These are phyloP conservation scores for Cladorrhinum samala DNA, from an alignment of 495 filamentous ascomycete species.

Conservation along the genomic window DNA sequence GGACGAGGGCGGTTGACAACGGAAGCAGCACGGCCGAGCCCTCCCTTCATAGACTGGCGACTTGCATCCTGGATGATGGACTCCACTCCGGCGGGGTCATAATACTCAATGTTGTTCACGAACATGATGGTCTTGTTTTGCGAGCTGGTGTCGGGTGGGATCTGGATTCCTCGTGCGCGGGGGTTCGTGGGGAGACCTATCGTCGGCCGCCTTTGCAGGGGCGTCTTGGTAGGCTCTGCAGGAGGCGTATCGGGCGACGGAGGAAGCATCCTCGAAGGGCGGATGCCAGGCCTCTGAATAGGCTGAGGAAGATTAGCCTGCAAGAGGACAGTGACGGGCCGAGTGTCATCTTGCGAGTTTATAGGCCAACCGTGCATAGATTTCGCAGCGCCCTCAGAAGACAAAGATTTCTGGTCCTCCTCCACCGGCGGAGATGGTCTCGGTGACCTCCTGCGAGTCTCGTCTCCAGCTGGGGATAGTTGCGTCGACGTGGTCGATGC, in stretches of 20 bases:
- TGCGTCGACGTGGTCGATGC: conserved; percentile 33
- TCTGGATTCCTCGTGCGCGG: conserved; percentile 34
- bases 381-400: conserved; percentile 4
- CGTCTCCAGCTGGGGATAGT: conserved; percentile 39
- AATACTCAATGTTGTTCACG: conserved; percentile 46
- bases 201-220: conserved; percentile 41
- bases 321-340: not conserved
- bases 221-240: conserved; percentile 31
- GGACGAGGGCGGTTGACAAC: conserved; percentile 50
- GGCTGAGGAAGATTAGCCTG: not conserved
- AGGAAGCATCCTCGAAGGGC: conserved; percentile 30
- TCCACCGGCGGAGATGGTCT: conserved; percentile 17
- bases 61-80: conserved; percentile 39
- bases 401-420: not conserved
- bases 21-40: conserved; percentile 23
- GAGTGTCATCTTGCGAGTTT: not conserved
- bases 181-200: conserved; percentile 47
- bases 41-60: conserved; percentile 20
- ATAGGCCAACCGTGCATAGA: not conserved
- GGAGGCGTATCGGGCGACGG: conserved; percentile 24
- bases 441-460: conserved; percentile 37
- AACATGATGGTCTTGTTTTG: conserved; percentile 46
- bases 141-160: conserved; percentile 21
- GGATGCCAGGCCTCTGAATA: conserved; percentile 19
- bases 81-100: conserved; percentile 40